Base-by-base conservation (phyloP, 129 eudicot genomes). In the Flaveria trinervia region DNA sequence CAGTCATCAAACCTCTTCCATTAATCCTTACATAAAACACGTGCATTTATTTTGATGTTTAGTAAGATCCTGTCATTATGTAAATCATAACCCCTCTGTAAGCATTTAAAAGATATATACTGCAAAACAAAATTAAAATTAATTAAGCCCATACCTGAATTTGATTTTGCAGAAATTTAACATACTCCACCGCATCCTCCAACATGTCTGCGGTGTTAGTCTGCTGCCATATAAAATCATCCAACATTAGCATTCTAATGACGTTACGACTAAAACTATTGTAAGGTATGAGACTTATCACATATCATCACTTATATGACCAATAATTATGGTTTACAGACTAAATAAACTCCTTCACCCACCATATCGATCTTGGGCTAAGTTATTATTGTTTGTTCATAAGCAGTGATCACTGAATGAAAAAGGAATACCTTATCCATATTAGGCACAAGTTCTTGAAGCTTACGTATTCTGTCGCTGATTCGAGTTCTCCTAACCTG, bases 121-220 rank as follows among this genome's bases (percentile, higher is more conserved):
- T 20, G 6, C 65, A 57, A 57, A 57, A 57, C 13, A 57, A 2
- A 10, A 20, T 10, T 2, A 22, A 0, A 25, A 14, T 26, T 22
- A 56, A 25, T 43, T 22, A 41, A 4, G 39, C 15, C 16, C 9
- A 5, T 83, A 90, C 98, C 95, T 92, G 94, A 82, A 92, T 92
- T 67, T 92, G 88, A 56, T 64, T 80, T 73, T 92, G 96, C 23
- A 92, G 84, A 61, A 82, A 77, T 83, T 88, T 90, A 82, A 92
- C 98, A 52, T 92, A 92, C 55, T 91, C 92, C 22, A 92, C 96
- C 9, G 95, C 98, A 87, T 92, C 98, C 2, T 92, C 98, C 70
- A 90, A 79, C 98, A 92, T 92, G 86, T 90, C 98, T 15, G 98
- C 94, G 0, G 98, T 92, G 79, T 92, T 92, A 8, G 94, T 92